Evolutionary conservation across 1,284 basidiomycete species (phyloP).

Genomic region (Puccinia triticina): DNA sequence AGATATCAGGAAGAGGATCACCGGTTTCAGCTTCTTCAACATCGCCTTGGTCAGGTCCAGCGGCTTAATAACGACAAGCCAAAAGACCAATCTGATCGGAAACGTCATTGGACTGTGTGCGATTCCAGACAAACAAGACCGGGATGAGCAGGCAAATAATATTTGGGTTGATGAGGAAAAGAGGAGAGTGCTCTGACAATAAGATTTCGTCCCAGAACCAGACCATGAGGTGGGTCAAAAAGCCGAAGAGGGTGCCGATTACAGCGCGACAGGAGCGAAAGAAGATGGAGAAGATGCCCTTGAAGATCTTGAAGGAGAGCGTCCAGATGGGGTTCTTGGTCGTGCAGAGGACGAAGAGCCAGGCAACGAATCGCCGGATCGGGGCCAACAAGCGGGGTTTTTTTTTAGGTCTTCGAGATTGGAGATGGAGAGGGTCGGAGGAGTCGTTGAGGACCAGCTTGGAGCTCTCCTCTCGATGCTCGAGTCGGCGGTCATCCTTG

Average conservation of each 20-base stretch:
- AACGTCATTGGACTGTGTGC: constrained; percentile 15
- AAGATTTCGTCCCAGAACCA: constrained; percentile 34
- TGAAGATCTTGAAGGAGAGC: neutral
- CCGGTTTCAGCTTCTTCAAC: constrained; percentile 11
- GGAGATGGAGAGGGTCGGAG: neutral
- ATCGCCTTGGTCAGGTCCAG: neutral
- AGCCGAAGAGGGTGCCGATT: neutral
- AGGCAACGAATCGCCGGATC: neutral
- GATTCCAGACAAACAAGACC: neutral
- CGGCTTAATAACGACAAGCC: neutral
- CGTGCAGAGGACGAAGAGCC: neutral
- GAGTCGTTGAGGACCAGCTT: neutral
- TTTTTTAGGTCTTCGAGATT: neutral
- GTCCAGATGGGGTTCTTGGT: constrained; percentile 14
- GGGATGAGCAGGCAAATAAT: neutral
- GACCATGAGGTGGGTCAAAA: neutral
- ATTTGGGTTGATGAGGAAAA: neutral
- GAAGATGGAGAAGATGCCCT: neutral
- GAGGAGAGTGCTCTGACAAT: neutral
- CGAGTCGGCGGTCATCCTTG: neutral
- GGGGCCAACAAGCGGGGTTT: neutral
- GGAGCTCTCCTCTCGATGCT: neutral
- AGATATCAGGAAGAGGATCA: constrained; percentile 7
- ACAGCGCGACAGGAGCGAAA: neutral
- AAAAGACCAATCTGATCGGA: constrained; percentile 9